phyloP scores from a whole-genome alignment of 805 yeast species.

The Candida fluviatilis region DNA sequence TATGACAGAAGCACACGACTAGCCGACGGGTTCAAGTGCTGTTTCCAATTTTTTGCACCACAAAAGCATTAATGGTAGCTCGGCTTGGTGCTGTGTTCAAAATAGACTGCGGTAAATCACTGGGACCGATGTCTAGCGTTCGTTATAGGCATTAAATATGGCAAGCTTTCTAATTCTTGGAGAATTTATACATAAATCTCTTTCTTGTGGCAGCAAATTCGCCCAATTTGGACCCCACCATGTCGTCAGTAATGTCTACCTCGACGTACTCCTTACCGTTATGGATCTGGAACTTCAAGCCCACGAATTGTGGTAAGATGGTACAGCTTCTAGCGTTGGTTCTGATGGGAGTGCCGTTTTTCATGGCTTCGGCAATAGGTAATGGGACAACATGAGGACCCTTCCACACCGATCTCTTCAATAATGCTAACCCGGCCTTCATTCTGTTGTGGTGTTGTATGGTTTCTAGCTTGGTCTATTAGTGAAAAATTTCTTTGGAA shows the following conservation, averaged over 20 bases:
- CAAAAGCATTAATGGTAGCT: no score
- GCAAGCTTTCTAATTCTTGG: constrained; percentile 48
- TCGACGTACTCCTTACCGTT: constrained; percentile 94
- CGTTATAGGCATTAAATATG: no score
- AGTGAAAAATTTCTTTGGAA: background rate
- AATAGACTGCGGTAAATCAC: no score
- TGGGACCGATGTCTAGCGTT: no score
- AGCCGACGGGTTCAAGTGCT: no score
- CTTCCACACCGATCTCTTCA: constrained; percentile 41
- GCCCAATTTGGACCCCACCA: constrained; percentile 95
- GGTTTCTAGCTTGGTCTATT: no score
- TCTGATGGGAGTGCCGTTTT: constrained; percentile 79
- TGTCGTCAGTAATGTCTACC: constrained; percentile 81
- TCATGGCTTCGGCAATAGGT: constrained; percentile 83
- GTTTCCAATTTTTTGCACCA: no score
- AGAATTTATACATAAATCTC: constrained; percentile 76
- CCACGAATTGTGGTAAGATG: constrained; percentile 92
- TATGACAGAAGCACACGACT: no score
- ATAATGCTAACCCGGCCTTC: constrained; percentile 30
- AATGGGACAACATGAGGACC: constrained; percentile 94
- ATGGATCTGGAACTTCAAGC: constrained; percentile 89
- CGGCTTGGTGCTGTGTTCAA: no score
- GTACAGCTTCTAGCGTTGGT: constrained; percentile 97
- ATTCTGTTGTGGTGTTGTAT: no score
- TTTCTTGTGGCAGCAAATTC: constrained; percentile 94